phyloP scores from a whole-genome alignment of 1,139 yeast species.

The Insectozyma bohioensis region DNA sequence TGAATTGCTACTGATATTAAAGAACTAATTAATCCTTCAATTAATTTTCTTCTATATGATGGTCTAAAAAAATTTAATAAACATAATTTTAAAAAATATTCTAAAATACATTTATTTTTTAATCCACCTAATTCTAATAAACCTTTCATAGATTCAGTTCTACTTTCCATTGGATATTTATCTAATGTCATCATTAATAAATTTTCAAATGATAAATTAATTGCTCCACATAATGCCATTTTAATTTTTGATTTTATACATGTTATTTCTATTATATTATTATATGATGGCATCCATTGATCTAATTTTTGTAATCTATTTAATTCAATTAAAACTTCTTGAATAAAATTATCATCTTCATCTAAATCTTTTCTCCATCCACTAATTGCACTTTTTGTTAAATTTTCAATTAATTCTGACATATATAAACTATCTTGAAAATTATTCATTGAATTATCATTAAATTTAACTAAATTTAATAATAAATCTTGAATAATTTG shows the following conservation, averaged over 20 bases:
- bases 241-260: constrained; percentile 60
- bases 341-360: constrained; percentile 18
- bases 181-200: constrained; percentile 53
- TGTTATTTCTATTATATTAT: constrained; percentile 54
- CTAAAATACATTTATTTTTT: constrained; percentile 57
- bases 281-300: constrained; percentile 81
- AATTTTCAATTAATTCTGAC: constrained; percentile 54
- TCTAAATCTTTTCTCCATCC: constrained; percentile 15
- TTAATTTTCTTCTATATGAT: constrained; percentile 50
- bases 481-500: constrained; percentile 59
- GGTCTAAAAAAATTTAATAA: constrained; percentile 54
- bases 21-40: constrained; percentile 47
- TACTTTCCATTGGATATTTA: constrained; percentile 49
- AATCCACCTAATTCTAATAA: constrained; percentile 75
- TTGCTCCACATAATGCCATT: constrained; percentile 58
- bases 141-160: constrained; percentile 71
- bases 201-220: constrained; percentile 51
- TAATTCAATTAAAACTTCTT: constrained; percentile 46
- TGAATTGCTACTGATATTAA: constrained; percentile 70
- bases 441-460: constrained; percentile 79
- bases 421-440: constrained; percentile 76
- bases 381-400: constrained; percentile 43
- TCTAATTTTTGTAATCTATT: constrained; percentile 79
- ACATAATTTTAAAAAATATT: constrained; percentile 60
- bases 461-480: constrained; percentile 72